These are phyloP conservation scores for Solanum paucissectum DNA, from an alignment of 257 asterid species.

Conservation along the genomic window DNA sequence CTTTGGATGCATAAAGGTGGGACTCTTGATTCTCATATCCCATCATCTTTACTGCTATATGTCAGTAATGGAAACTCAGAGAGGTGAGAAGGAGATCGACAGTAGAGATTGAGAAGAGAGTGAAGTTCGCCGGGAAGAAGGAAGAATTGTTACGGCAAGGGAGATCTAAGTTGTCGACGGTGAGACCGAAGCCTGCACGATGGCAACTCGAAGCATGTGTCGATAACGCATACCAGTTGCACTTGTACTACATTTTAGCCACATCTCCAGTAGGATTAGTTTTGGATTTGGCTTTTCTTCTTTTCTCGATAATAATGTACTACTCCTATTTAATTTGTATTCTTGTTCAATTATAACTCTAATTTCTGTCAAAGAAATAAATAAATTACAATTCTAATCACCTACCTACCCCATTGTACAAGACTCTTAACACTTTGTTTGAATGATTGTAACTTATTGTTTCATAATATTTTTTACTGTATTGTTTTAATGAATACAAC, in stretches of 20 bases:
- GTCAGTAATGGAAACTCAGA: no score
- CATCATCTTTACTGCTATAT: constrained; percentile 38
- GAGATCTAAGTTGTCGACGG: neutral
- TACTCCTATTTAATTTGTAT: neutral
- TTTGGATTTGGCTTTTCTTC: neutral
- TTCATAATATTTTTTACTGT: no score
- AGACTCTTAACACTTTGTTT: no score
- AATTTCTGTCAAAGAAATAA: neutral
- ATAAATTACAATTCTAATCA: neutral
- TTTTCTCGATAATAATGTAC: no score
- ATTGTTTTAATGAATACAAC: no score
- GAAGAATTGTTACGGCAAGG: neutral
- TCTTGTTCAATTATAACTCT: neutral
- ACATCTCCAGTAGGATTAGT: neutral
- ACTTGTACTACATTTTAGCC: neutral
- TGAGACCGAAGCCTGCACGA: neutral
- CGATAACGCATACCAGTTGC: neutral
- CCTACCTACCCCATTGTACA: neutral
- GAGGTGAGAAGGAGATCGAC: no score
- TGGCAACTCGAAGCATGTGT: constrained; percentile 7
- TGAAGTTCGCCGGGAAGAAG: neutral
- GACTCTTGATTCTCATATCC: constrained; percentile 52
- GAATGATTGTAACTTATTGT: no score
- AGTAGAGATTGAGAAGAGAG: neutral
- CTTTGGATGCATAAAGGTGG: constrained; percentile 38